Evolutionary conservation across 1,284 basidiomycete species (phyloP), one percentile per base, ranked within the genome.

Genomic region (Tylopilus sp.): DNA sequence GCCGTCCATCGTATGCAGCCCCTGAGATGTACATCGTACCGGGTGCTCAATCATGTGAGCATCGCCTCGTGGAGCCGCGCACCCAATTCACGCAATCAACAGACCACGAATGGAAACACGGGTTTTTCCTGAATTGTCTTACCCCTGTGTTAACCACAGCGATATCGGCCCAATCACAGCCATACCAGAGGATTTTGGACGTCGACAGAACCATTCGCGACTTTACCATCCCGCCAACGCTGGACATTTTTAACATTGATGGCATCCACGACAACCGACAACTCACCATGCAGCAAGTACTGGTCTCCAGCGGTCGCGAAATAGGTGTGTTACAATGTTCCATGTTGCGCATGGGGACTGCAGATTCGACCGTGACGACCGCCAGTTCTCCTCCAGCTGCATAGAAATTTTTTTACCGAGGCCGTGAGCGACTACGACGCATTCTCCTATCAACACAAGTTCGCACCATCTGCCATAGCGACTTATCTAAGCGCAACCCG

Each of bases 91-190:
- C 55, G 47, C 57, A 46, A 48, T 46, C 15, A 21, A 51, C 57
- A 87, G 85, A 86, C 60, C 81, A 81, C 52, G 76, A 84, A 54
- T 88, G 85, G 85, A 88, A 88, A 58, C 84, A 85, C 55, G 68
- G 73, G 0, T 88, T 87, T 63, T 79, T 82, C 55, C 75, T 79
- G 21, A 65, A 81, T 35, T 86, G 84, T 59, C 72, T 86, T 46
- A 78, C 76, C 23, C 76, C 84, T 4, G 78, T 87, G 34, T 72
- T 88, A 44, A 82, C 86, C 58, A 77, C 80, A 36, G 81, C 79
- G 43, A 81, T 84, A 50, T 75, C 78, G 35, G 81, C 81, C 0
- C 71, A 78, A n/a, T 70, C 72, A 12, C 77, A 79, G 5, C 74
- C 72, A 26, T 86, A 89, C 65, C 64, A 70, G 37, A 70, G 70